These are phyloP conservation scores for Pseudonectria foliicola DNA, from an alignment of 2,329 filamentous ascomycete genomes.

Conservation along the genomic window DNA sequence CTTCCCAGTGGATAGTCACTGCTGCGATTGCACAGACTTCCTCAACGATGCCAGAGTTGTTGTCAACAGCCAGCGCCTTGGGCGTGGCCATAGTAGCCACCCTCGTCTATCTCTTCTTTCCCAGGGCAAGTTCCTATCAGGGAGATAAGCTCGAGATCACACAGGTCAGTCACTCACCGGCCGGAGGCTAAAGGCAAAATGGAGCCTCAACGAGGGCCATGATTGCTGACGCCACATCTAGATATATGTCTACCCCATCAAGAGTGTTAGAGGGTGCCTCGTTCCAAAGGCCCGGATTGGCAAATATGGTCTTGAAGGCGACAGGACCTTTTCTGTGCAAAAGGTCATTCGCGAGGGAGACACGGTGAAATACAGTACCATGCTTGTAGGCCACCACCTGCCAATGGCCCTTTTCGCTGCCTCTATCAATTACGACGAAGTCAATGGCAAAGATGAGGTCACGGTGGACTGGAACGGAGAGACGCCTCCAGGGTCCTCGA, in stretches of 20 bases:
- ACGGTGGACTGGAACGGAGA: conserved; percentile 8
- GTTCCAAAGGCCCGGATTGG: conserved; percentile 8
- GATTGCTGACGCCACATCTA: conserved; percentile 1
- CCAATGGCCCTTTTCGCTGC: conserved; percentile 13
- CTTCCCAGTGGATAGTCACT: too few relatives aligned
- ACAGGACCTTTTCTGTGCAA: conserved; percentile 17
- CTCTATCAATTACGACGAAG: conserved; percentile 5
- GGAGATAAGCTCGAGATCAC: background rate
- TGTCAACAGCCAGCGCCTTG: too few relatives aligned
- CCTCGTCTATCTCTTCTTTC: too few relatives aligned
- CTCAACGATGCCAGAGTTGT: too few relatives aligned
- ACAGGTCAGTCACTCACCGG: background rate
- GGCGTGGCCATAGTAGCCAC: too few relatives aligned
- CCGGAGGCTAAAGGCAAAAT: too few relatives aligned
- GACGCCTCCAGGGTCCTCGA: background rate
- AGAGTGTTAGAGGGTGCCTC: conserved; percentile 12
- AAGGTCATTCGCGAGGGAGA: conserved; percentile 7
- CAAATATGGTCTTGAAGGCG: conserved; percentile 12
- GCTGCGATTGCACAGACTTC: too few relatives aligned
- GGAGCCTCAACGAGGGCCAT: too few relatives aligned
- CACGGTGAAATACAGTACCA: conserved; percentile 9
- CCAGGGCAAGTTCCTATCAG: background rate
- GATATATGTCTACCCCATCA: conserved; percentile 19
- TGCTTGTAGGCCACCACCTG: conserved; percentile 16
- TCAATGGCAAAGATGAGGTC: background rate